Evolutionary conservation across 345 rosid species (phyloP), one percentile per base, ranked within the genome.

Genomic region (Eutrema yunnanense): DNA sequence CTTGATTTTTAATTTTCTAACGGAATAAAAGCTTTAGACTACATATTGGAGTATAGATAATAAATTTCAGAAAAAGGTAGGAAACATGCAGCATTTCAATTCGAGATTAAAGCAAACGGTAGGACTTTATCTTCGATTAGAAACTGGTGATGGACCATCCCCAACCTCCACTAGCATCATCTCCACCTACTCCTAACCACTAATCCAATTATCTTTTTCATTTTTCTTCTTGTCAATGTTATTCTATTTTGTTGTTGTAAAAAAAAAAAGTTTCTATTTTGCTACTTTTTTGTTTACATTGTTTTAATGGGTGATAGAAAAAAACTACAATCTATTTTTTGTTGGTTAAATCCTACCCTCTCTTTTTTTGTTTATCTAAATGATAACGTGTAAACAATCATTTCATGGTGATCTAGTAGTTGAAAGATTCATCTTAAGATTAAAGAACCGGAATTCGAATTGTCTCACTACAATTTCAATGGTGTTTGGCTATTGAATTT

Each of bases 111-210:
- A 76, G 80, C 67, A 44, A 76, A 69, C 57, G 75, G 8, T 56
- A 57, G 6, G 61, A 64, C 67, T 64, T 71, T 76, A 54, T 44
- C 59, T 69, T 76, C 38, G 22, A 53, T 38, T 48, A 55, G 81
- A 33, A 75, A 61, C 30, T 34, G 56, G 43, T 41, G 75, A 76
- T 70, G 71, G 80, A 63, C 75, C 71, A 57, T 69, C 53, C 58
- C 51, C 69, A 70, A 69, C 76, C 74, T 53, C 71, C 81, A 50
- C 81, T 69, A 14, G 54, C 90, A 81, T 30, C 82, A 67, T 84
- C 96, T 77, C 61, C 57, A 91, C 97, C 92, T 36, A 91, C 87
- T 83, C 80, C 81, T 77, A 84, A 73, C 96, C 87, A 87, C 96
- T 82, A 47, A 49, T 10, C 40, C 50, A 51, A 30, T 69, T 70